Evolutionary conservation across 2,329 filamentous ascomycete species (phyloP), one percentile per base, ranked within the genome.

Genomic region (Exophiala xenobiotica): DNA sequence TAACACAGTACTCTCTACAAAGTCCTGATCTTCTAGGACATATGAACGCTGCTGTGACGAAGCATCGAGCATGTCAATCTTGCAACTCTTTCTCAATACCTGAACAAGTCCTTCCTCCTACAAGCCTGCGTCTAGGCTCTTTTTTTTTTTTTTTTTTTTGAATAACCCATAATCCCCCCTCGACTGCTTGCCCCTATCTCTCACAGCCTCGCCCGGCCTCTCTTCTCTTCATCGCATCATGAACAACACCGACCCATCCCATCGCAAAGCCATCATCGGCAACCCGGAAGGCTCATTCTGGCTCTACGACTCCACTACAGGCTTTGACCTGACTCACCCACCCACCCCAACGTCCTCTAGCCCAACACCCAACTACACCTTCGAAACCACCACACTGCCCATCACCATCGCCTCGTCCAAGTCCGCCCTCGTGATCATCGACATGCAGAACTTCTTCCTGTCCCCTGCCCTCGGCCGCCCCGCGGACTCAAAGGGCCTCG

Each of bases 371-470:
- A 53, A 46, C 33, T 39, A 55, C 44, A 61, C 46, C 8, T n/a
- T 61, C n/a, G 42, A 57, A 27, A 68, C 64, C 24, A 63, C 59
- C 19, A 67, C 63, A 2, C 42, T 56, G 12, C 54, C 62, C 8
- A 60, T 77, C 42, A 67, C 64, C 7, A 64, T 79, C 31, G 66
- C 67, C 14, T 70, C 75, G 4, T 53, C 61, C 8, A 67, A 67
- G 16, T 70, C 71, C n/a, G 77, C 74, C 3, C 65, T 80, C 1
- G 69, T 80, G 9, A 70, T 80, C 29, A 70, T 80, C 40, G 77
- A 79, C 65, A 74, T 78, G 71, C 75, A 79, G 66, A 78, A 79
- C 60, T 76, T 72, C 69, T 78, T 79, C 62, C 67, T 81, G 20
- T 66, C 71, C 65, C 65, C 67, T 59, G 40, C 64, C 45, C 44